Conservation (phyloP, 495 filamentous ascomycete genomes). For the Poronia punctata region DNA sequence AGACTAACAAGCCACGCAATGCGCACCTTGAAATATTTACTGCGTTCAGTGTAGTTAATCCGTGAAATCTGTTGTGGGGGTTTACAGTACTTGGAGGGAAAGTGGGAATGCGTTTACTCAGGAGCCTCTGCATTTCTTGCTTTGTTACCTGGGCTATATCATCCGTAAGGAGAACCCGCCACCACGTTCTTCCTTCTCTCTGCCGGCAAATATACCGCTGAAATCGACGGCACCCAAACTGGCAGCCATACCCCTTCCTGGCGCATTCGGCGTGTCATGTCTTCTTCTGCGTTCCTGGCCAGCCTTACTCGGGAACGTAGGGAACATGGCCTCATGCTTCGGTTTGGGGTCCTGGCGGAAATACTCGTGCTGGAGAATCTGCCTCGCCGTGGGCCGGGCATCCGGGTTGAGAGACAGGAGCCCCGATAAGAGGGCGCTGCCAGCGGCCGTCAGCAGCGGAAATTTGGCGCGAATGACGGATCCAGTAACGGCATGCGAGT, state of each 20-base stretch:
- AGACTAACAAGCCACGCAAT: no score
- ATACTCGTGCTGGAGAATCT: slow-evolving; percentile 66
- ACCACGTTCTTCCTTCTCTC: slow-evolving; percentile 67
- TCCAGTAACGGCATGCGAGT: slow-evolving; percentile 30
- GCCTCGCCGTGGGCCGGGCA: slow-evolving; percentile 56
- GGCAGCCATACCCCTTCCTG: slow-evolving; percentile 67
- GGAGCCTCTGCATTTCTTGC: no score
- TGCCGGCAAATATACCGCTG: slow-evolving; percentile 66
- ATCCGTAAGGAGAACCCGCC: slow-evolving; percentile 78
- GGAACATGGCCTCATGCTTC: slow-evolving; percentile 80
- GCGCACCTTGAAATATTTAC: no score
- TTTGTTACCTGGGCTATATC: slow-evolving; percentile 28
- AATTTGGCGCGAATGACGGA: slow-evolving; percentile 63
- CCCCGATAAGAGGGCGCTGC: slow-evolving; percentile 57
- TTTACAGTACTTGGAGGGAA: no score
- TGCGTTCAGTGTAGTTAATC: no score
- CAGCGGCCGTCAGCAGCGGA: slow-evolving; percentile 71
- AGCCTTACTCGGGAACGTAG: slow-evolving; percentile 89
- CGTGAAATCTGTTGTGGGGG: no score
- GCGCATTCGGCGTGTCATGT: slow-evolving; percentile 77
- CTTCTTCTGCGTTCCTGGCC: slow-evolving; percentile 78
- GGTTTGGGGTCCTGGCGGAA: slow-evolving; percentile 85
- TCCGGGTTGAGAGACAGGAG: slow-evolving; percentile 73
- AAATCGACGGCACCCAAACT: slow-evolving; percentile 65
- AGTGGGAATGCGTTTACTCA: no score